Percentiles rank a stretch among this genome's conserved stretches.
Evolutionary conservation across 805 yeast species (phyloP).

Genomic region (Isabelozyma heimii): DNA sequence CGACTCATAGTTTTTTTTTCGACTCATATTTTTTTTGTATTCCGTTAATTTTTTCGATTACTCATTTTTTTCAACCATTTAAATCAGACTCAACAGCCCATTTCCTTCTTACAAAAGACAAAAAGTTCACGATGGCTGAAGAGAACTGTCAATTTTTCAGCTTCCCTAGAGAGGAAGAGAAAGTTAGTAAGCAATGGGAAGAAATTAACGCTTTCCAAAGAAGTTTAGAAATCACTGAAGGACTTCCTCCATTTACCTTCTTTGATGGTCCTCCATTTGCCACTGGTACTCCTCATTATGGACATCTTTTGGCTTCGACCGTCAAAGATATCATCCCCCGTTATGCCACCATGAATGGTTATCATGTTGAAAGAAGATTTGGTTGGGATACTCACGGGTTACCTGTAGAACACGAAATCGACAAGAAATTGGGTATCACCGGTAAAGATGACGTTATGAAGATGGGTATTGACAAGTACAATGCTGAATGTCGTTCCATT

Average conservation of each 20-base stretch:
- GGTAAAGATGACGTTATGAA: slow-evolving; percentile 93
- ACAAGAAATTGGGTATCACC: slow-evolving; percentile 91
- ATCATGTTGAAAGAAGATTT: slow-evolving; percentile 92
- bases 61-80: not conserved
- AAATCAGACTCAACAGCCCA: not conserved
- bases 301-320: slow-evolving; percentile 95
- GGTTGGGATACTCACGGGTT: slow-evolving; percentile 99
- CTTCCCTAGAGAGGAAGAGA: slow-evolving; percentile 89
- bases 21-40: no score
- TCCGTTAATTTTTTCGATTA: not conserved
- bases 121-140: not conserved
- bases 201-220: slow-evolving; percentile 93
- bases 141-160: slow-evolving; percentile 40
- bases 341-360: slow-evolving; percentile 97
- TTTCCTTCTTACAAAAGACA: no score
- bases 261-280: slow-evolving; percentile 99
- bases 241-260: slow-evolving; percentile 82
- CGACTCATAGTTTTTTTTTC: no score
- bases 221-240: slow-evolving; percentile 78
- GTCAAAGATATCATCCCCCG: slow-evolving; percentile 97
- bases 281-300: slow-evolving; percentile 98
- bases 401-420: slow-evolving; percentile 98
- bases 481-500: slow-evolving; percentile 91
- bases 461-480: slow-evolving; percentile 92
- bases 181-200: slow-evolving; percentile 76